Conservation (phyloP, 768 basidiomycete genomes). For the Collybiopsis confluens region DNA sequence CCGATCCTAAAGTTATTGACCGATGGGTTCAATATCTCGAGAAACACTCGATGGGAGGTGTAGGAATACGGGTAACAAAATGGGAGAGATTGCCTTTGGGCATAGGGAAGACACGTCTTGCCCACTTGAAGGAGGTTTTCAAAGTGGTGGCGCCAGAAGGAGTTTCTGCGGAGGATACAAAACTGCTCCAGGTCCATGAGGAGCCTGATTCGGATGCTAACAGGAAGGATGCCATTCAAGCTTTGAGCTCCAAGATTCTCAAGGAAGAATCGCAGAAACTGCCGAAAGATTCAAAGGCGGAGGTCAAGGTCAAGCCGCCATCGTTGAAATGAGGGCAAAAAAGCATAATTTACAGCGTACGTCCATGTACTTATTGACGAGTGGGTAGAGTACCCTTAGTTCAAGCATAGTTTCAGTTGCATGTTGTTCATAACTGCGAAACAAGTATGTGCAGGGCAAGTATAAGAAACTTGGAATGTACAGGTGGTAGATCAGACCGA, state of each 20-base stretch:
- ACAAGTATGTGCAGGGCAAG: too few species aligned
- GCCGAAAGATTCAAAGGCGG: too few species aligned
- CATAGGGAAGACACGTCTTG: constrained; percentile 29
- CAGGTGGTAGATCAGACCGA: too few species aligned
- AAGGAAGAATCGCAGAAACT: background rate
- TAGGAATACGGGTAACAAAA: constrained; percentile 78
- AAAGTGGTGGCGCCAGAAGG: constrained; percentile 23
- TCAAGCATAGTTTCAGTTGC: too few species aligned
- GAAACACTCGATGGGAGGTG: constrained; percentile 74
- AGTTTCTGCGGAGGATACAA: constrained; percentile 22
- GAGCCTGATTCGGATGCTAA: constrained; percentile 19
- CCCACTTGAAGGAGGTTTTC: constrained; percentile 13
- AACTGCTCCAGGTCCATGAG: constrained; percentile 31
- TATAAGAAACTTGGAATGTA: too few species aligned
- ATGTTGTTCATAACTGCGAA: too few species aligned
- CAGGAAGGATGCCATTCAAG: constrained; percentile 5
- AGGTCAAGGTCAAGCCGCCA: background rate
- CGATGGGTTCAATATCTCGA: constrained; percentile 78
- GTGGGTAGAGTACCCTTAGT: background rate
- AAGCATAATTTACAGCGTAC: background rate
- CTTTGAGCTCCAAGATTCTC: background rate
- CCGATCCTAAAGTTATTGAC: constrained; percentile 72
- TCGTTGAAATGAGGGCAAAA: background rate
- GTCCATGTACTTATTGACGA: background rate
- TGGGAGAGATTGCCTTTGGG: constrained; percentile 67